Evolutionary conservation across 2,329 filamentous ascomycete genomes (phyloP), one percentile per base, ranked within the genome.

Genomic region (Aaosphaeria arxii): DNA sequence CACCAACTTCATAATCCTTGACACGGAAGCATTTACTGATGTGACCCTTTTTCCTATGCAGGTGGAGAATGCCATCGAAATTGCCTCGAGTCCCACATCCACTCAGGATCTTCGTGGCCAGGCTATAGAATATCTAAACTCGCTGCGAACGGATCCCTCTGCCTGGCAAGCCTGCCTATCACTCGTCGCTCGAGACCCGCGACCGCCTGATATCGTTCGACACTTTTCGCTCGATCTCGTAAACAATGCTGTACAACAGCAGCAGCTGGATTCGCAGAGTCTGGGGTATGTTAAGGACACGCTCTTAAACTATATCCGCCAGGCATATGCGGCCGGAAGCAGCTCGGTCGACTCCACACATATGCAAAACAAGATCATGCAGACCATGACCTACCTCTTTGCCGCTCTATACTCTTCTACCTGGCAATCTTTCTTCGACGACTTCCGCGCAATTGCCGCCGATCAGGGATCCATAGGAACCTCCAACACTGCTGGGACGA

Each of bases 311-410:
- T 96, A 97, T 71, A 80, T 94, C 51, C 83, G 83, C 56, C 82
- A 86, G 60, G 84, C 81, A 43, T 97, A 96, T 69, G 81, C 84
- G 45, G 75, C 79, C 36, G 71, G 73, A 31, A 78, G 81, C 47
- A 76, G 78, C 49, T 71, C 77, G 45, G 74, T 85, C 54, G 94
- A 99, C 67, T 83, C 86, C 6, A 70, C 83, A 28, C 82, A 83
- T 56, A 86, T 99, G 40, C 92, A 97, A 73, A 99, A 97, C 76
- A 99, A 99, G 74, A 83, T 99, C 57, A 91, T 92, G 41, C 94
- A 99, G 74, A 96, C 91, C 9, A 76, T 99, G 61, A 99, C 94
- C 7, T 94, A 90, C 64, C 84, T 99, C 44, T 99, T 99, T 71
- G 87, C 90, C 33, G 84, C 86, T 9, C 79, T 95, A 46, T 99